Conservation (phyloP, 345 rosid species). For the Aethionema arabicum region DNA sequence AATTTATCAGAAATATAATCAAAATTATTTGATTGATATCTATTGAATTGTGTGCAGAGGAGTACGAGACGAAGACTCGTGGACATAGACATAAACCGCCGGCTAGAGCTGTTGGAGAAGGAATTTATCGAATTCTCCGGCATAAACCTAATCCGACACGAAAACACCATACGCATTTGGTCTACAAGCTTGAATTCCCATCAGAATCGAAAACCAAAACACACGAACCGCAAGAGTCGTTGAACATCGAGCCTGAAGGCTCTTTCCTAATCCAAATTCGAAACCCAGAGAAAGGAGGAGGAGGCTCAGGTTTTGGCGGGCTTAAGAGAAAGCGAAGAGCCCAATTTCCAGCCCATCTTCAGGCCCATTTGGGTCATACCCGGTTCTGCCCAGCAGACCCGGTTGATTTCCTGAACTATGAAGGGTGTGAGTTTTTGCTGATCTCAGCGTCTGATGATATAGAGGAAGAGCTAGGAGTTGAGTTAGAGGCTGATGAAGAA, state of each 20-base stretch:
- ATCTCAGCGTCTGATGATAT: constrained; percentile 68
- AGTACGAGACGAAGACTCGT: constrained; percentile 60
- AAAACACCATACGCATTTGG: constrained; percentile 61
- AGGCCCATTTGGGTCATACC: constrained; percentile 51
- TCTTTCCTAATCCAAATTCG: constrained; percentile 67
- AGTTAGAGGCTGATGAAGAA: constrained; percentile 45
- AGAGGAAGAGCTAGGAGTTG: constrained; percentile 64
- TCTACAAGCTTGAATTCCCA: constrained; percentile 74
- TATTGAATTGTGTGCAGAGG: constrained; percentile 42
- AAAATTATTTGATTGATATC: neutral
- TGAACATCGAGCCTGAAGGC: constrained; percentile 65
- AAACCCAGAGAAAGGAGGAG: constrained; percentile 51
- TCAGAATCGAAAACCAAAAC: constrained; percentile 24
- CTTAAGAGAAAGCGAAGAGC: constrained; percentile 63
- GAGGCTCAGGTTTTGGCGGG: constrained; percentile 44
- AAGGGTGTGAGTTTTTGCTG: constrained; percentile 74
- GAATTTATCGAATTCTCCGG: constrained; percentile 63
- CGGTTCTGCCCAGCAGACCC: constrained; percentile 60
- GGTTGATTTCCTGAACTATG: constrained; percentile 62
- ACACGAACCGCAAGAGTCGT: constrained; percentile 61
- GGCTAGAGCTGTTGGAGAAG: constrained; percentile 72
- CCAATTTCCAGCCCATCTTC: constrained; percentile 63
- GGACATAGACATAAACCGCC: constrained; percentile 51
- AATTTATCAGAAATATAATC: neutral
- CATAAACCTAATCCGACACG: constrained; percentile 47